Conservation (phyloP, 208 protist species). For the Naegleria fowleri region DNA sequence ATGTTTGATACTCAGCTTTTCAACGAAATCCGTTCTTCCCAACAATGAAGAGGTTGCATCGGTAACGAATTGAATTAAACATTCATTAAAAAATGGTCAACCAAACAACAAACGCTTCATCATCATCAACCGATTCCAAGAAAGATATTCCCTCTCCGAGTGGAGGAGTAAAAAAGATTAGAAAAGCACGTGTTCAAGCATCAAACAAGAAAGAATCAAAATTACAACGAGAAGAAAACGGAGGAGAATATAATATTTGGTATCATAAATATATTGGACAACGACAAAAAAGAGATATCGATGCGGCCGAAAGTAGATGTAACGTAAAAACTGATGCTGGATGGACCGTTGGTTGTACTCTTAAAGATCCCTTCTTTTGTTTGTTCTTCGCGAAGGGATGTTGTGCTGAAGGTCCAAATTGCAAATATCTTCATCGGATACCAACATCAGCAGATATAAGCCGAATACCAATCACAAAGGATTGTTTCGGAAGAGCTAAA, state of each 20-base stretch:
- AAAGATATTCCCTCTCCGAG: neutral
- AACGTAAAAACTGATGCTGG: constrained; percentile 15
- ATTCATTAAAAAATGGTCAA: neutral
- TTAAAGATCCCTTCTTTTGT: neutral
- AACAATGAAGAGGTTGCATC: too few species aligned
- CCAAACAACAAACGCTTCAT: neutral
- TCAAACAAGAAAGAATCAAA: neutral
- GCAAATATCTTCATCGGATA: constrained; percentile 19
- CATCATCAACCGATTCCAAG: neutral
- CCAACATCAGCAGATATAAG: neutral
- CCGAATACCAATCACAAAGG: constrained; percentile 21
- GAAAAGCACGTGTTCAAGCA: constrained; percentile 19
- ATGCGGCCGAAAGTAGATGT: neutral
- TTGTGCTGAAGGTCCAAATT: neutral
- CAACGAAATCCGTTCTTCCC: too few species aligned
- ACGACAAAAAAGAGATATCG: neutral
- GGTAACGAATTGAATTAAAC: too few species aligned
- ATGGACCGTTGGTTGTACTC: constrained; percentile 8
- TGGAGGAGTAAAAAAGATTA: neutral
- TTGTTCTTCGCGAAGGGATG: constrained; percentile 8
- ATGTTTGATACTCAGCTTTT: too few species aligned
- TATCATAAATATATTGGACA: constrained; percentile 27
- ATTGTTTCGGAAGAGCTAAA: constrained; percentile 21
- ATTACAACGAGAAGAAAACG: constrained; percentile 27
- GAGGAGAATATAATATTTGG: constrained; percentile 27